Percentiles rank a stretch among this genome's conserved stretches.
Evolutionary conservation across 768 basidiomycete genomes (phyloP).

Genomic region (Multifurca ochricompacta): DNA sequence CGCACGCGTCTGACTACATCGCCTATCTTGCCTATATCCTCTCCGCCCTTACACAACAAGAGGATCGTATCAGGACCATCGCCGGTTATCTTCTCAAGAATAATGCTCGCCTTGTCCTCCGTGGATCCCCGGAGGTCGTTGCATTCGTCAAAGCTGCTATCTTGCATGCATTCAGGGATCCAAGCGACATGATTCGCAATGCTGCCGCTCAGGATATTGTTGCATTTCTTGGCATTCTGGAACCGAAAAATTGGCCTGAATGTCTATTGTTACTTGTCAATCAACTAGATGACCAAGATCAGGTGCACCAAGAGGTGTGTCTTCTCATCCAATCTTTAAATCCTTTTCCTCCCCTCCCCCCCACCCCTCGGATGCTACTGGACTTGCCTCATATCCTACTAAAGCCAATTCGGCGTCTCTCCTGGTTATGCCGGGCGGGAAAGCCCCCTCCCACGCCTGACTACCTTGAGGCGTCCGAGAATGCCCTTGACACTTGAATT

Average conservation of each 20-base stretch:
- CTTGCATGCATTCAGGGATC: constrained; percentile 74
- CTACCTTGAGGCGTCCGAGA: not conserved
- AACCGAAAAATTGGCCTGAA: constrained; percentile 93
- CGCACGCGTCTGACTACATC: constrained; percentile 86
- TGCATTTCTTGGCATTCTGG: constrained; percentile 77
- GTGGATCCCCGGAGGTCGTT: constrained; percentile 54
- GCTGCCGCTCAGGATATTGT: constrained; percentile 93
- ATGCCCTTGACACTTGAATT: not conserved
- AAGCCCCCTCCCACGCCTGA: not conserved
- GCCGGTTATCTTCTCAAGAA: constrained; percentile 98
- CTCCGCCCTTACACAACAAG: constrained; percentile 68
- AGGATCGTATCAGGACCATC: constrained; percentile 90
- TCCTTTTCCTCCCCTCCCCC: not conserved
- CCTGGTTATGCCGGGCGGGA: not conserved
- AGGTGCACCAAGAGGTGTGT: constrained; percentile 78
- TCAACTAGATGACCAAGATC: constrained; percentile 68
- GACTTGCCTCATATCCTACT: not conserved
- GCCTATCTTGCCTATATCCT: constrained; percentile 96
- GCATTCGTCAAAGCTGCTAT: constrained; percentile 70
- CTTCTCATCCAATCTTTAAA: not conserved
- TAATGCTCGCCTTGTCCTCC: constrained; percentile 73
- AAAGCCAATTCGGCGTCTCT: not conserved
- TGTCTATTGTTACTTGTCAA: constrained; percentile 80
- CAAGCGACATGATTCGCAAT: constrained; percentile 82
- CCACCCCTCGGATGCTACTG: not conserved